Percentiles rank a stretch among this genome's conserved stretches.
These are phyloP conservation scores for Termitomyces sp. DNA, from an alignment of 768 basidiomycete genomes.

Conservation along the genomic window DNA sequence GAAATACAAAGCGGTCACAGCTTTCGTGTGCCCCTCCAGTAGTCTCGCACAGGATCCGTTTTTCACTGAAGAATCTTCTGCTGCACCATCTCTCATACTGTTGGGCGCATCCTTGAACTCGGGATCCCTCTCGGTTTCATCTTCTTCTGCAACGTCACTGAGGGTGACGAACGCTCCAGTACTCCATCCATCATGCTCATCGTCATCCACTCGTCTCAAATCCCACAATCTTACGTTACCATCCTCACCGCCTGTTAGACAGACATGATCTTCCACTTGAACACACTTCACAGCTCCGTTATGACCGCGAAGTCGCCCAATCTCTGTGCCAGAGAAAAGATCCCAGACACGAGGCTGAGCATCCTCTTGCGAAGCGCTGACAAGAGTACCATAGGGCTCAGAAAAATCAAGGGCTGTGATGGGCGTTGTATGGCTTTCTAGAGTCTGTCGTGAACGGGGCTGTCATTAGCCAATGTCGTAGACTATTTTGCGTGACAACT, in stretches of 20 bases:
- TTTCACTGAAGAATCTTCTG: slow-evolving; percentile 31
- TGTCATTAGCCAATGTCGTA: slow-evolving; percentile 3
- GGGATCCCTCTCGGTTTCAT: slow-evolving; percentile 45
- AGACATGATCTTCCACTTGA: slow-evolving; percentile 90
- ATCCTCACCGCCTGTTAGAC: slow-evolving; percentile 88
- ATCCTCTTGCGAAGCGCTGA: slow-evolving; percentile 84
- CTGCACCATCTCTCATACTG: slow-evolving; percentile 36
- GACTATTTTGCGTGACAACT: slow-evolving; percentile 7
- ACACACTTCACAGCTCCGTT: slow-evolving; percentile 78
- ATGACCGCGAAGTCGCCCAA: slow-evolving; percentile 84
- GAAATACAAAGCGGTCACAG: slow-evolving; percentile 91
- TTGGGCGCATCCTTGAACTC: slow-evolving; percentile 35
- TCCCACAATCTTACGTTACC: slow-evolving; percentile 90
- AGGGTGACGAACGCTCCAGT: slow-evolving; percentile 54
- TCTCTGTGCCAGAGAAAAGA: slow-evolving; percentile 81
- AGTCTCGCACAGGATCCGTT: slow-evolving; percentile 66
- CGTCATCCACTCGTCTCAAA: slow-evolving; percentile 72
- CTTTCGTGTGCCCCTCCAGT: slow-evolving; percentile 89
- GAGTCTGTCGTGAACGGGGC: slow-evolving; percentile 49
- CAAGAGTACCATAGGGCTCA: slow-evolving; percentile 93
- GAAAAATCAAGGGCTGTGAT: slow-evolving; percentile 92
- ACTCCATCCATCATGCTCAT: slow-evolving; percentile 53
- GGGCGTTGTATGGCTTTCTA: slow-evolving; percentile 75
- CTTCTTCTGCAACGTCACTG: slow-evolving; percentile 64
- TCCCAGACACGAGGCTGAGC: slow-evolving; percentile 93